Evolutionary conservation across 2,329 filamentous ascomycete species (phyloP), one percentile per base, ranked within the genome.

Genomic region (Aaosphaeria arxii): DNA sequence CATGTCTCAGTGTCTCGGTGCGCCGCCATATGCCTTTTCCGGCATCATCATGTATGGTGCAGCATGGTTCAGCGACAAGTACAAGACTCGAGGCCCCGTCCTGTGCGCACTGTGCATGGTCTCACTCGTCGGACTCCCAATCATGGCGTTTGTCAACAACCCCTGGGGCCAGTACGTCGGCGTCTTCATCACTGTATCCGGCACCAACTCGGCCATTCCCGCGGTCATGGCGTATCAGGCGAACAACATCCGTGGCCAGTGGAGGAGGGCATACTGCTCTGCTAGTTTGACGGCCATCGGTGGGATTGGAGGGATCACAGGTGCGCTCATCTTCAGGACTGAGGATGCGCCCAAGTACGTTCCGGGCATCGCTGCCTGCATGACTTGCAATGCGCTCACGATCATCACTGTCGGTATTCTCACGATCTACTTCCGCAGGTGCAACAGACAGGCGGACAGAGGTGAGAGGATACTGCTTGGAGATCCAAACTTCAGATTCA

Each of bases 131-230:
- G 62, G 62, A 1, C 52, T 65, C 1, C 57, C 62, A 46, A 52
- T 65, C 36, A 57, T 61, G 13, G 62, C 57, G 7, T 65, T 62
- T 40, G 49, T 48, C 1, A 32, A 41, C 4, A 61, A 58, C 44
- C 52, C 58, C 29, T 55, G 52, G 13, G 59, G 48, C 6, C 48
- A 59, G 11, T 66, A 66, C 51, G 62, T 63, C 39, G 60, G 62
- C 35, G 45, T 50, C 2, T 66, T 62, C 46, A 50, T 66, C 6
- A 60, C 58, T 6, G 53, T 60, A 6, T 48, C 48, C 30, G 60
- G 60, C 9, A 45, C 48, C 1, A 58, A 61, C 40, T 52, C 49
- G 30, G 31, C 56, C 57, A 45, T 64, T 1, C 61, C 60, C 0
- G 50, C 52, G 5, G 55, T 64, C 6, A 50, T 65, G 24, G 55